Conservation (phyloP, 441 rosid genomes). For the Syzygium malaccense region DNA sequence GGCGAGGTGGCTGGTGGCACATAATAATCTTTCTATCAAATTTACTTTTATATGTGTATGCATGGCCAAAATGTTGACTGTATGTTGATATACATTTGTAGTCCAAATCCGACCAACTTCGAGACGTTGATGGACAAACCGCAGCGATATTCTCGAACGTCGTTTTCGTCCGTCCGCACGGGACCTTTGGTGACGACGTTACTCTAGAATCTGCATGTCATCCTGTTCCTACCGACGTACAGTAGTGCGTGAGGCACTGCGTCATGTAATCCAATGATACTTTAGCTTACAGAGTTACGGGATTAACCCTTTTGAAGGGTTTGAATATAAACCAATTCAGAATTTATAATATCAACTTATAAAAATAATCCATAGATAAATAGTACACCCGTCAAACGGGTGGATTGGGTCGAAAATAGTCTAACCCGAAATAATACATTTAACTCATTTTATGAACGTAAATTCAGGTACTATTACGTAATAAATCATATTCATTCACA, state of each 20-base stretch:
- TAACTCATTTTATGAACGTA: too few relatives aligned
- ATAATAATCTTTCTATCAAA: neutral
- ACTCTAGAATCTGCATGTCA: neutral
- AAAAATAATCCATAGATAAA: too few relatives aligned
- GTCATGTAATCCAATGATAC: too few relatives aligned
- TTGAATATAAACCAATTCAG: too few relatives aligned
- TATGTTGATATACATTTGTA: neutral
- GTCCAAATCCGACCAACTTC: neutral
- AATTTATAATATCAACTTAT: too few relatives aligned
- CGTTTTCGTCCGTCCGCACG: neutral
- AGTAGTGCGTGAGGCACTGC: too few relatives aligned
- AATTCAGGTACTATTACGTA: neutral
- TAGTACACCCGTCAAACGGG: too few relatives aligned
- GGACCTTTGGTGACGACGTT: neutral
- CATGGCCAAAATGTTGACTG: neutral
- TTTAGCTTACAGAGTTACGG: too few relatives aligned
- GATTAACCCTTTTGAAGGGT: too few relatives aligned
- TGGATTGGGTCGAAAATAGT: too few relatives aligned
- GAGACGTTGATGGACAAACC: neutral
- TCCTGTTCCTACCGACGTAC: neutral
- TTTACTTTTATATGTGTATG: neutral
- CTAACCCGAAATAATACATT: too few relatives aligned
- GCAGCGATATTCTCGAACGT: neutral
- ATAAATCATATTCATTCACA: neutral
- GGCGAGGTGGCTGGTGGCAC: neutral